Conservation (phyloP, 768 basidiomycete species). For the Boletus rufocinnamomeus region DNA sequence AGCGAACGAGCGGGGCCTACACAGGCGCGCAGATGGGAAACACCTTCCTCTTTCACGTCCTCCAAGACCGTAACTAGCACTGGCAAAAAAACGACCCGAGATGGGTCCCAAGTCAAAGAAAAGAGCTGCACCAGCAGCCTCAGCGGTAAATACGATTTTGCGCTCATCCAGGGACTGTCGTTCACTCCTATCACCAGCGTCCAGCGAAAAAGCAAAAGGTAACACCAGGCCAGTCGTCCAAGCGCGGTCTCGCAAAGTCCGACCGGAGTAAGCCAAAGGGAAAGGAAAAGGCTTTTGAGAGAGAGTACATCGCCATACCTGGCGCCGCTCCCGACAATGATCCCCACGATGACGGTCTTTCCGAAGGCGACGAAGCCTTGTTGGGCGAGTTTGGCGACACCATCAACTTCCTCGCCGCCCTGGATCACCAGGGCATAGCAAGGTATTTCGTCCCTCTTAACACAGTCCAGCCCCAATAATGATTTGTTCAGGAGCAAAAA, state of each 20-base stretch:
- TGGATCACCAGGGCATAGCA: constrained; percentile 81
- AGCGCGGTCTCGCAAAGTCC: constrained; percentile 19
- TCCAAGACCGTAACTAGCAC: not conserved
- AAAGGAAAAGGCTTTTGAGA: constrained; percentile 63
- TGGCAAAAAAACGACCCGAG: not conserved
- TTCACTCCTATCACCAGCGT: constrained; percentile 29
- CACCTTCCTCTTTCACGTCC: constrained; percentile 23
- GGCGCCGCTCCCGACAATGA: constrained; percentile 4
- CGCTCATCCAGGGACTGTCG: not conserved
- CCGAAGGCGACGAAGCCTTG: constrained; percentile 70
- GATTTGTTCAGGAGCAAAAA: constrained; percentile 70
- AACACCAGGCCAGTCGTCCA: constrained; percentile 29
- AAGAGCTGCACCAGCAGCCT: constrained; percentile 34
- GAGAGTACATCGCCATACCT: constrained; percentile 65
- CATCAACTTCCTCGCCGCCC: constrained; percentile 62
- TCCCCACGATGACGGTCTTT: constrained; percentile 45
- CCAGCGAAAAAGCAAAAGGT: constrained; percentile 66
- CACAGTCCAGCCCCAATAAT: constrained; percentile 4
- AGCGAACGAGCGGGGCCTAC: not conserved
- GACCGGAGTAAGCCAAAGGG: constrained; percentile 43
- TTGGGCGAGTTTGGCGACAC: constrained; percentile 64
- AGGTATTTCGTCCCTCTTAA: constrained; percentile 48
- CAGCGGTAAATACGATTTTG: constrained; percentile 27
- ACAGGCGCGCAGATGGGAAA: constrained; percentile 16
- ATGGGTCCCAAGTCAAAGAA: constrained; percentile 38